Percentiles rank a stretch among this genome's conserved stretches.
phyloP scores from a whole-genome alignment of 768 basidiomycete genomes.

The Suillus tomentosus region DNA sequence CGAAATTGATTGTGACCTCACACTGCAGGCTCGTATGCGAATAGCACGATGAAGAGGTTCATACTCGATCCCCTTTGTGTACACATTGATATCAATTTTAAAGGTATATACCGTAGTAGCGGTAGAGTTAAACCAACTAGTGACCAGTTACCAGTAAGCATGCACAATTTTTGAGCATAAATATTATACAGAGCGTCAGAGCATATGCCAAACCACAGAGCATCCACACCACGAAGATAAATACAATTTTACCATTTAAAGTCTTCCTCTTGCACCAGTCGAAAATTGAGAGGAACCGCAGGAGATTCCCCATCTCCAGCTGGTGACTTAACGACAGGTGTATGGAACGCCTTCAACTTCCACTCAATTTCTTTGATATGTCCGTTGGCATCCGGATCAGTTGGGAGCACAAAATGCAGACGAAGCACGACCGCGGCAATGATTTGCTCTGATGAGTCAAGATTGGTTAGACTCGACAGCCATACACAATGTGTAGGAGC shows the following conservation, averaged over 20 bases:
- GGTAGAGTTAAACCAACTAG: not conserved
- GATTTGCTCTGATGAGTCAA: not conserved
- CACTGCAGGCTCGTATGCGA: not conserved
- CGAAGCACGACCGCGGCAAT: not conserved
- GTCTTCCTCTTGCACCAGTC: slow-evolving; percentile 6
- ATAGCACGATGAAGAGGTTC: not conserved
- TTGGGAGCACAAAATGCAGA: slow-evolving; percentile 1
- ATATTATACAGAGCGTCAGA: not conserved
- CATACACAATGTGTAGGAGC: not conserved
- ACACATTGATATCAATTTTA: not conserved
- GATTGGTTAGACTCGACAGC: not conserved
- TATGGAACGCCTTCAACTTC: not conserved
- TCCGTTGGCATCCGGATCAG: not conserved
- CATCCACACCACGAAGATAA: not conserved
- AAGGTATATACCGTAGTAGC: not conserved
- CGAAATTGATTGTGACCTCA: not conserved
- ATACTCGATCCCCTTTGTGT: not conserved
- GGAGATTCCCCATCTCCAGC: slow-evolving; percentile 3
- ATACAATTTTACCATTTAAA: not conserved
- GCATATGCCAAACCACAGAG: not conserved
- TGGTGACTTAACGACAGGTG: not conserved
- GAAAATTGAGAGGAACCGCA: slow-evolving; percentile 3
- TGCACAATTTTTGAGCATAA: not conserved
- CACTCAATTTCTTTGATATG: slow-evolving; percentile 1
- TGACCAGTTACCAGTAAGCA: not conserved